Evolutionary conservation across 148 eudicot genomes (phyloP), one percentile per base, ranked within the genome.

Genomic region (Vaccinium corymbosum): DNA sequence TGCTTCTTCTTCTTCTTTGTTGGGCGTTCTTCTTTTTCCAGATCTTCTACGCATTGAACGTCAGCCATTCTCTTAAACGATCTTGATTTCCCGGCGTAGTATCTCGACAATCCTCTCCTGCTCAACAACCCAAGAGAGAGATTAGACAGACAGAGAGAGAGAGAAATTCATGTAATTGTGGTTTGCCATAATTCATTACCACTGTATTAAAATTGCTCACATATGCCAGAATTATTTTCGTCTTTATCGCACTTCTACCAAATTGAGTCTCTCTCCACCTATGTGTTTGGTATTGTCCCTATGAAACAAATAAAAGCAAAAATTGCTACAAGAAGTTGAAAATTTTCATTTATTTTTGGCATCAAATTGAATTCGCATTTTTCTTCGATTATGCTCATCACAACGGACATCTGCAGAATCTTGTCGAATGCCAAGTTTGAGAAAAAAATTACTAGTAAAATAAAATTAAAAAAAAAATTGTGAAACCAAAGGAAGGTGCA

Each of bases 31-130:
- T 82, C 49, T 57, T 86, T 86, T 78, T 86, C 79, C 16, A 86
- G 81, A 82, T 85, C 86, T 56, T 80, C 87, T 68, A 86, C 56
- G 74, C 79, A 82, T n/a, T 48, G 72, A 14, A 78, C 87, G 19
- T 86, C 85, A 0, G 16, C 66, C 77, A 86, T 82, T 70, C 81
- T 22, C 35, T 59, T 46, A 57, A 82, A 86, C 7, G 87, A 82
- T 82, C 82, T 86, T 1, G 87, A 78, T 78, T 86, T 73, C 2
- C 85, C 87, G 0, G 87, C 56, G 55, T 86, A 86, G 25, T 64
- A 86, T 78, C 77, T 86, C 42, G 87, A 86, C 61, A 82, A 86
- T 25, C 87, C 87, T 70, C 87, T 86, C 73, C 82, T 85, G 38
- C 82, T 77, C 7, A 27, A 68, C 38, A 13, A 29, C 13, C 1